Percentiles rank a stretch among this genome's conserved stretches.
These are phyloP conservation scores for Penicillium corylophilum DNA, from an alignment of 2,329 filamentous ascomycete genomes.

Conservation along the genomic window DNA sequence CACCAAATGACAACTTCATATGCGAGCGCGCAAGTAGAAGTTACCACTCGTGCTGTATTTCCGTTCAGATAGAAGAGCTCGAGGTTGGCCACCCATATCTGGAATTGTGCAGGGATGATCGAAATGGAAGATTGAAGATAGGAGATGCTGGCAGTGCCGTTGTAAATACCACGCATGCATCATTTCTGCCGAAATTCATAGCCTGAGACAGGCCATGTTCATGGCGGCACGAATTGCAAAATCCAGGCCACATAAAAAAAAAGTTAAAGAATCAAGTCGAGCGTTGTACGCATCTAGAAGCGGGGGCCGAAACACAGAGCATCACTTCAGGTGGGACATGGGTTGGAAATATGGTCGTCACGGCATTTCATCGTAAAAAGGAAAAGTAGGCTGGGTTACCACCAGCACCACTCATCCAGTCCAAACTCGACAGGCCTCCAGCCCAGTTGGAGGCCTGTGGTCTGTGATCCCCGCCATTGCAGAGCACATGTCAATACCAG, in stretches of 20 bases:
- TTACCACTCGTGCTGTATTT: no score
- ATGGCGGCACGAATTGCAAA: neutral
- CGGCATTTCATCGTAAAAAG: slow-evolving; percentile 27
- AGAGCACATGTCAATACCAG: slow-evolving; percentile 1
- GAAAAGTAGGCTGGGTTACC: neutral
- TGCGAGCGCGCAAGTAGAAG: no score
- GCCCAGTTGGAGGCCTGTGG: neutral
- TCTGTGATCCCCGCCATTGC: slow-evolving; percentile 1
- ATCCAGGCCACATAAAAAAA: neutral
- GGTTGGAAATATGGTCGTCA: slow-evolving; percentile 21
- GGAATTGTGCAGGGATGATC: slow-evolving; percentile 15
- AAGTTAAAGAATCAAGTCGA: neutral
- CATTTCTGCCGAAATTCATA: slow-evolving; percentile 2
- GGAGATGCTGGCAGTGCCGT: neutral
- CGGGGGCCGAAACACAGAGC: slow-evolving; percentile 9
- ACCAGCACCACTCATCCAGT: neutral
- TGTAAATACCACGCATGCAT: slow-evolving; percentile 4
- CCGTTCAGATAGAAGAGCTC: no score
- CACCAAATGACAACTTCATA: no score
- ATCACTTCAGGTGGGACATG: slow-evolving; percentile 11
- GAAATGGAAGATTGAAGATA: slow-evolving; percentile 1
- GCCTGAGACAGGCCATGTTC: neutral
- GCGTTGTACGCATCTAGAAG: slow-evolving; percentile 24
- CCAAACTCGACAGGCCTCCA: neutral
- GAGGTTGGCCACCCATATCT: slow-evolving; percentile 14